Percentiles rank a stretch among this genome's conserved stretches.
Evolutionary conservation across 106 monocot genomes (phyloP).

Genomic region (Dactylorhiza incarnata): DNA sequence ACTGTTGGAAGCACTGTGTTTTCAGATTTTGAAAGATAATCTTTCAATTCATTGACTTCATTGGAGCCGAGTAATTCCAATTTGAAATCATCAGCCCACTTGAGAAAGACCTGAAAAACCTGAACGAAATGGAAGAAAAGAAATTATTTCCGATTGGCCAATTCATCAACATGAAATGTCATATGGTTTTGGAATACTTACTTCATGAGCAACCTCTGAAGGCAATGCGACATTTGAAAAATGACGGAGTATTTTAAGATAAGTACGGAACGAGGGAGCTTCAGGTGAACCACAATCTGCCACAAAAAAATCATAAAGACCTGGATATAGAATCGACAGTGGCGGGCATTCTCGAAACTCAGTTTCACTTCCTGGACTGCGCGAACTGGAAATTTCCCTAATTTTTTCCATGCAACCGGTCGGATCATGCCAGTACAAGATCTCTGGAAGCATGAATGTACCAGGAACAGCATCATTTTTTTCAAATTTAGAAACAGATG

Average conservation of each 20-base stretch:
- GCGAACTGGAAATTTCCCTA: conserved; percentile 1
- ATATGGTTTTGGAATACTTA: conserved; percentile 12
- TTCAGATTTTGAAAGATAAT: conserved; percentile 30
- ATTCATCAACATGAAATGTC: background rate
- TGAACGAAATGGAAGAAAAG: conserved; percentile 9
- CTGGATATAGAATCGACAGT: conserved; percentile 33
- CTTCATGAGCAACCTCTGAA: conserved; percentile 34
- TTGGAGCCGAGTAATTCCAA: conserved; percentile 25
- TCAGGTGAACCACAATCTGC: conserved; percentile 31
- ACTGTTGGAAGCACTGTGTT: conserved; percentile 45
- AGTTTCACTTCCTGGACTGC: background rate
- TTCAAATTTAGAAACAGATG: conserved; percentile 11
- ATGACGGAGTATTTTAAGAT: conserved; percentile 34
- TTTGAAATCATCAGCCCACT: conserved; percentile 45
- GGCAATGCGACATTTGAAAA: conserved; percentile 29
- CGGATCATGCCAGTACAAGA: conserved; percentile 60
- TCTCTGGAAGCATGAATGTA: conserved; percentile 26
- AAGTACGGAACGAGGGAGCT: conserved; percentile 24
- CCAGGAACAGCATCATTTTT: conserved; percentile 24
- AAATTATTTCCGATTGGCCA: background rate
- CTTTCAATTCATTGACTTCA: conserved; percentile 32
- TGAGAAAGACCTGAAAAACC: conserved; percentile 40
- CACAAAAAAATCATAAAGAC: conserved; percentile 53
- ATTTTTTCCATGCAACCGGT: conserved; percentile 40
- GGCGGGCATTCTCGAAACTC: conserved; percentile 4